Percentiles rank a stretch among this genome's conserved stretches.
Evolutionary conservation across 805 yeast genomes (phyloP).

Genomic region (Saccharomycopsis malanga): DNA sequence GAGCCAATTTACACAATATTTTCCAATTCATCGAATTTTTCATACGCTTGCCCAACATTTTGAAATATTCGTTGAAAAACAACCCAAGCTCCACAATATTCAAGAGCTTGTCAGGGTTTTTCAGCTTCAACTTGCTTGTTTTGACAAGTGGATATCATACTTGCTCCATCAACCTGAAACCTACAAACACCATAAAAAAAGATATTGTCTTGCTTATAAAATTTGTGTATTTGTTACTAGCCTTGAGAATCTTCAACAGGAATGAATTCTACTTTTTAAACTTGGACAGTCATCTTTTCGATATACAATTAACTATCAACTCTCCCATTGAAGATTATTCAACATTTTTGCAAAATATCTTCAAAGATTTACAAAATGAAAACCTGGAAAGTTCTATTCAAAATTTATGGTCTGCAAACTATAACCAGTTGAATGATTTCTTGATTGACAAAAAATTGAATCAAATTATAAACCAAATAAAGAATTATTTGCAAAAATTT

Average conservation of each 20-base stretch:
- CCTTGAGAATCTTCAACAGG: constrained; percentile 11
- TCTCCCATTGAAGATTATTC: neutral
- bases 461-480: constrained; percentile 14
- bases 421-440: constrained; percentile 2
- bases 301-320: neutral
- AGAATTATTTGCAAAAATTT: constrained; percentile 16
- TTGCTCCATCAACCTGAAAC: neutral
- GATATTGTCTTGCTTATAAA: constrained; percentile 1
- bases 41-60: constrained; percentile 7
- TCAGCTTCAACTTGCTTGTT: constrained; percentile 6
- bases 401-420: constrained; percentile 8
- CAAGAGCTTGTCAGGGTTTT: neutral
- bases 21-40: constrained; percentile 7
- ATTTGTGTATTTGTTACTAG: constrained; percentile 6
- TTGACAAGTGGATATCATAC: neutral
- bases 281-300: constrained; percentile 1
- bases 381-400: neutral
- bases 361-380: neutral
- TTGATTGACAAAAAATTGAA: constrained; percentile 15
- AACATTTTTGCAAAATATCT: neutral
- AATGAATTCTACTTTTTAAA: constrained; percentile 12
- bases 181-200: constrained; percentile 2
- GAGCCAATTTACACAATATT: neutral
- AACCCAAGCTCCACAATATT: constrained; percentile 1
- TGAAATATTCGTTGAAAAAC: constrained; percentile 3